phyloP scores from a whole-genome alignment of 768 basidiomycete genomes.

The Pulveroboletus sp. region DNA sequence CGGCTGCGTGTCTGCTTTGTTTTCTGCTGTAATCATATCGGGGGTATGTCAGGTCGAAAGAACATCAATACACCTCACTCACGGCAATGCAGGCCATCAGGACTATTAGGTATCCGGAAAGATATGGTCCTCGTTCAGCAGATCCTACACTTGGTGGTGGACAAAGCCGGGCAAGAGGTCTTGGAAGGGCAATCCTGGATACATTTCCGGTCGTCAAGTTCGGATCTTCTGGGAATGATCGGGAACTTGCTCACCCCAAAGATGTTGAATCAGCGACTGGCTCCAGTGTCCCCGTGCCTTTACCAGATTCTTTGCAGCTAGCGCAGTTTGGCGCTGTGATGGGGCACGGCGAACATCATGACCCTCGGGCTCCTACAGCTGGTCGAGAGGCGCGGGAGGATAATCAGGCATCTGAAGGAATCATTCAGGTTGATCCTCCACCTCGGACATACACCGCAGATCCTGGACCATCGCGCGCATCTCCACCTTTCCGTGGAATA shows the following conservation, averaged over 20 bases:
- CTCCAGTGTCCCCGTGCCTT: neutral
- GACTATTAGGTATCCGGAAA: constrained; percentile 85
- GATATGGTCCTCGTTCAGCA: constrained; percentile 73
- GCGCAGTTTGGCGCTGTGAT: neutral
- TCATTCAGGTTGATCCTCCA: constrained; percentile 1
- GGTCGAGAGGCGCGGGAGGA: constrained; percentile 1
- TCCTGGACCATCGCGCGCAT: neutral
- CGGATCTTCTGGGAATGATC: constrained; percentile 31
- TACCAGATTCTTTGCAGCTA: constrained; percentile 10
- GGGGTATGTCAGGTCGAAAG: constrained; percentile 49
- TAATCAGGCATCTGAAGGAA: constrained; percentile 1
- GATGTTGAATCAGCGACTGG: constrained; percentile 28
- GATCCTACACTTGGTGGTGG: constrained; percentile 29
- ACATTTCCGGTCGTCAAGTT: constrained; percentile 96
- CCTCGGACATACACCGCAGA: neutral
- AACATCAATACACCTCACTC: neutral
- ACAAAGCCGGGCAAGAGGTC: constrained; percentile 74
- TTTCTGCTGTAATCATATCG: constrained; percentile 78
- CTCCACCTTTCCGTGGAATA: constrained; percentile 9
- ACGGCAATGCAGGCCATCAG: constrained; percentile 56
- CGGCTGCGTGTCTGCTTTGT: constrained; percentile 80
- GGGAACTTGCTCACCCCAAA: constrained; percentile 18
- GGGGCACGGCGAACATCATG: neutral
- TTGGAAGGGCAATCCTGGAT: constrained; percentile 90
- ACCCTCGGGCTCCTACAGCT: neutral